Percentiles rank a stretch among this genome's conserved stretches.
These are phyloP conservation scores for Gelatoporia subvermispora DNA, from an alignment of 768 basidiomycete species.

Conservation along the genomic window DNA sequence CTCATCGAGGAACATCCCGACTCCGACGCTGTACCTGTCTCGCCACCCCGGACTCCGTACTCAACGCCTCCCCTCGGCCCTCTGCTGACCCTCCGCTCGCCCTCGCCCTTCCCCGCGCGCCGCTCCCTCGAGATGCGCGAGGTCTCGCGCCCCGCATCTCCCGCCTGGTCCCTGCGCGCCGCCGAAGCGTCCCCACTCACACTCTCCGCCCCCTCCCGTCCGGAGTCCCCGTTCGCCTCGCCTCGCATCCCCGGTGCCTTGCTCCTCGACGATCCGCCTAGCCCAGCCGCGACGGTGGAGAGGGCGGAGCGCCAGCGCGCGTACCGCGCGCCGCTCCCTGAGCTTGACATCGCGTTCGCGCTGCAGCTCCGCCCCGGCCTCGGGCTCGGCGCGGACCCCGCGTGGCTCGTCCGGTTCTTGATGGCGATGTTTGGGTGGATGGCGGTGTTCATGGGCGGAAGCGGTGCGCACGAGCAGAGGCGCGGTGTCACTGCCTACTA, in stretches of 20 bases:
- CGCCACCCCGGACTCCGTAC: conserved; percentile 10
- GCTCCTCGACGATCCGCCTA: conserved; percentile 6
- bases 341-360: conserved; percentile 63
- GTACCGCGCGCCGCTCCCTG: conserved; percentile 24
- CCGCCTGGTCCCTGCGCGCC: conserved; percentile 39
- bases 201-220: conserved; percentile 14
- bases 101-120: conserved; percentile 5
- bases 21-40: conserved; percentile 39
- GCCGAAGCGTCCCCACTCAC: conserved; percentile 30
- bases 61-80: conserved; percentile 16
- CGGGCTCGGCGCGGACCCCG: conserved; percentile 65
- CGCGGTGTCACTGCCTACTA: neutral
- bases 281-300: neutral
- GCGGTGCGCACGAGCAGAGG: neutral
- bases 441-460: conserved; percentile 41
- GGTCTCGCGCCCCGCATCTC: conserved; percentile 11
- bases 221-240: neutral
- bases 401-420: conserved; percentile 75
- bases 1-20: conserved; percentile 28
- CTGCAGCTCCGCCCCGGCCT: conserved; percentile 75
- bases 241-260: conserved; percentile 20
- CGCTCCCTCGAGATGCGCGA: conserved; percentile 23
- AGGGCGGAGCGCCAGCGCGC: conserved; percentile 6
- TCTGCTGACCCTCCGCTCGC: conserved; percentile 8
- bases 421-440: conserved; percentile 82